These are phyloP conservation scores for Trametes elegans DNA, from an alignment of 768 basidiomycete species.

Conservation along the genomic window DNA sequence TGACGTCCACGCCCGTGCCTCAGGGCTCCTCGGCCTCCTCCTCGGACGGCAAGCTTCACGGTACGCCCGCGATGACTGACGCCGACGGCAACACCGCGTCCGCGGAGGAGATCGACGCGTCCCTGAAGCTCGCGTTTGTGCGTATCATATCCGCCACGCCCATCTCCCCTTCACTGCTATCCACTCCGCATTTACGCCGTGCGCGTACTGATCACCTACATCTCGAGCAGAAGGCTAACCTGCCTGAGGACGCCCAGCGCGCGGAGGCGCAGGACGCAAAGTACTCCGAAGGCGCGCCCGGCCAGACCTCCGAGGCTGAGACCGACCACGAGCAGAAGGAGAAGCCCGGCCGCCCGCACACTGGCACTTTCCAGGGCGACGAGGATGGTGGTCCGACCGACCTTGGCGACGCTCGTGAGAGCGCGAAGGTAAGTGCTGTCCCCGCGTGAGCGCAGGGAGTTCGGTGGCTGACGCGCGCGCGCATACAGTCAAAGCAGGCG, in stretches of 20 bases:
- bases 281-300: conserved; percentile 20
- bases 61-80: conserved; percentile 20
- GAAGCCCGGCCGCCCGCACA: conserved; percentile 19
- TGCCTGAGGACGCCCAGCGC: conserved; percentile 27
- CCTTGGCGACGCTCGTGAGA: conserved; percentile 19
- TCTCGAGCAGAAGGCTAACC: conserved; percentile 19
- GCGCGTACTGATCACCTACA: neutral
- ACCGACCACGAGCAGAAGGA: conserved; percentile 23
- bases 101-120: conserved; percentile 27
- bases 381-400: conserved; percentile 19
- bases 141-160: neutral
- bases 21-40: neutral
- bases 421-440: conserved; percentile 9
- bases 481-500: conserved; percentile 14
- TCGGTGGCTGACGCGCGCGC: neutral
- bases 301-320: conserved; percentile 25
- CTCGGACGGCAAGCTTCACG: conserved; percentile 6
- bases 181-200: neutral
- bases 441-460: too few species aligned
- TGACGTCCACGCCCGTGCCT: neutral
- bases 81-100: conserved; percentile 28
- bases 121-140: conserved; percentile 25
- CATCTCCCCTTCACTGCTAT: neutral
- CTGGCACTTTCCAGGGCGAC: conserved; percentile 21
- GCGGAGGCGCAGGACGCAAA: conserved; percentile 21